phyloP scores from a whole-genome alignment of 257 asterid genomes.

The Linderniella brevidens region DNA sequence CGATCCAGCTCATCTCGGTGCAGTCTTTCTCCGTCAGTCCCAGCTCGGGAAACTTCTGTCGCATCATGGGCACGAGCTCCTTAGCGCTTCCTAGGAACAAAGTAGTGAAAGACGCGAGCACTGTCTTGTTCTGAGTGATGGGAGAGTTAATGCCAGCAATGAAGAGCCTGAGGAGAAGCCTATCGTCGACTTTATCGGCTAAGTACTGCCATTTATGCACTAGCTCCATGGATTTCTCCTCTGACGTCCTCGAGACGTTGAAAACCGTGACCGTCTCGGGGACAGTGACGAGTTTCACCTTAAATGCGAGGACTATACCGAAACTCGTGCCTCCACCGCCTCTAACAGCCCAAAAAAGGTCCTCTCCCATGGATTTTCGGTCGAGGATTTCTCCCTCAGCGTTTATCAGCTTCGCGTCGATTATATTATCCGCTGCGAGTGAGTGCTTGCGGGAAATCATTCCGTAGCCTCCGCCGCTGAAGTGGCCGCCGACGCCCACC shows the following conservation, averaged over 20 bases:
- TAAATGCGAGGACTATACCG: slow-evolving; percentile 11
- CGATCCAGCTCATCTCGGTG: slow-evolving; percentile 15
- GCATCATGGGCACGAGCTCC: not conserved
- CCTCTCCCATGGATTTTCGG: too few relatives aligned
- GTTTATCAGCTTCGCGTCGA: too few relatives aligned
- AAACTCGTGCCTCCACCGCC: too few relatives aligned
- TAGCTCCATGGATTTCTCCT: slow-evolving; percentile 9
- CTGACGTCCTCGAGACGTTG: slow-evolving; percentile 1
- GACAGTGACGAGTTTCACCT: slow-evolving; percentile 14
- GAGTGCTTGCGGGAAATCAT: slow-evolving; percentile 9
- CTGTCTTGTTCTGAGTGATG: not conserved
- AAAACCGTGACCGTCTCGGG: slow-evolving; percentile 18
- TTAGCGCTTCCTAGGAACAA: slow-evolving; percentile 1
- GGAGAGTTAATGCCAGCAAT: slow-evolving; percentile 1
- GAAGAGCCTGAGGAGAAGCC: not conserved
- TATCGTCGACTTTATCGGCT: not conserved
- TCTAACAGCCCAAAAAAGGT: too few relatives aligned
- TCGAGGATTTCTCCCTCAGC: too few relatives aligned
- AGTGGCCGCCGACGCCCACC: too few relatives aligned
- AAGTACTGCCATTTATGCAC: slow-evolving; percentile 10
- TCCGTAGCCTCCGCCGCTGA: too few relatives aligned
- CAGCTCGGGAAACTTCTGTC: not conserved
- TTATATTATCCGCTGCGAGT: too few relatives aligned
- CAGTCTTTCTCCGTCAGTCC: not conserved
- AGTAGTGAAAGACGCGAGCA: not conserved